phyloP scores from a whole-genome alignment of 2,329 filamentous ascomycete genomes.

The Colletotrichum sidae region DNA sequence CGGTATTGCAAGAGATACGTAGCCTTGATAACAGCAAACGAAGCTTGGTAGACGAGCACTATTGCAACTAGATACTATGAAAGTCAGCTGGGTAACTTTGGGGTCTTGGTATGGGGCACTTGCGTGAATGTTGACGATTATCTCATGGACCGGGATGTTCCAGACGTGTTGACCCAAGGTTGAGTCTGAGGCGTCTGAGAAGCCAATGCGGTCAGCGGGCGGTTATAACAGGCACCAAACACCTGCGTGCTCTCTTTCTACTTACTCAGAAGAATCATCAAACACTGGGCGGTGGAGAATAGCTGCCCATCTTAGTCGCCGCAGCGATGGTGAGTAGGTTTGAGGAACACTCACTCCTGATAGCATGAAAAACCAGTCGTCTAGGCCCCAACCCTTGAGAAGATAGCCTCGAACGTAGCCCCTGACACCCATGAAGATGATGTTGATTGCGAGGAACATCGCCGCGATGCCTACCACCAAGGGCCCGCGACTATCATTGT shows the following conservation, averaged over 20 bases:
- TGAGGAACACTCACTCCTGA: background rate
- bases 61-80: background rate
- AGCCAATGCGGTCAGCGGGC: no score
- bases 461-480: background rate
- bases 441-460: background rate
- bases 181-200: background rate
- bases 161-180: background rate
- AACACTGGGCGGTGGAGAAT: background rate
- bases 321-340: no score
- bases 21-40: background rate
- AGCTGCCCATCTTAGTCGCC: background rate
- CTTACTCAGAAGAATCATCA: background rate
- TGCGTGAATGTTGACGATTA: background rate
- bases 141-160: background rate
- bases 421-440: background rate
- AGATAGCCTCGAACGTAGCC: background rate
- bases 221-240: background rate
- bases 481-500: background rate
- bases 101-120: background rate
- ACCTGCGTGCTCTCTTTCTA: fast-evolving
- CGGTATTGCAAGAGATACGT: background rate
- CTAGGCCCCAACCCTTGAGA: background rate
- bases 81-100: background rate
- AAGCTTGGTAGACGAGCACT: background rate
- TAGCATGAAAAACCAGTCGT: background rate